Evolutionary conservation across 1,284 basidiomycete species (phyloP).

Genomic region (Boletus albobrunnescens): DNA sequence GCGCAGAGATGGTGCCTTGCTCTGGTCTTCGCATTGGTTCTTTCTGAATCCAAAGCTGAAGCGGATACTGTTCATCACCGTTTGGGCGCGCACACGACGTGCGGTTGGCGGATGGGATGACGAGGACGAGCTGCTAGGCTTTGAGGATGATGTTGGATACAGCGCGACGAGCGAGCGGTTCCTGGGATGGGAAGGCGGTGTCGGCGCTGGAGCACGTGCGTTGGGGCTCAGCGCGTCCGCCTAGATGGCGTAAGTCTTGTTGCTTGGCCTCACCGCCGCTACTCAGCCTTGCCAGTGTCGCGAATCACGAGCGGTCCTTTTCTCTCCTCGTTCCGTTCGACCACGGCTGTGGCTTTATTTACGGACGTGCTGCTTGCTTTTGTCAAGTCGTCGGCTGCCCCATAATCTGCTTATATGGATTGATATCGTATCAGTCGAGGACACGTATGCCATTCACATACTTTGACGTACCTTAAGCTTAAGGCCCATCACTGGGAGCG

Average conservation of each 20-base stretch:
- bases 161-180: slow-evolving; percentile 52
- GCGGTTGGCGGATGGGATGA: slow-evolving; percentile 53
- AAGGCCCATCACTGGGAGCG: slow-evolving; percentile 14
- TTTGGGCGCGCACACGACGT: slow-evolving; percentile 83
- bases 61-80: slow-evolving; percentile 88
- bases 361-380: not conserved
- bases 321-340: not conserved
- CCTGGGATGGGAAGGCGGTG: slow-evolving; percentile 69
- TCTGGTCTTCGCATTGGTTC: slow-evolving; percentile 98
- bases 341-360: not conserved
- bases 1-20: slow-evolving; percentile 65
- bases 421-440: slow-evolving; percentile 21
- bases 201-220: slow-evolving; percentile 71
- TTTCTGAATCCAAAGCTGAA: slow-evolving; percentile 93
- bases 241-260: slow-evolving; percentile 27
- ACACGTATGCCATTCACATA: slow-evolving; percentile 6
- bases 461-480: slow-evolving; percentile 16
- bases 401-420: slow-evolving; percentile 7
- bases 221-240: slow-evolving; percentile 49
- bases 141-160: slow-evolving; percentile 29
- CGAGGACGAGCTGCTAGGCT: slow-evolving; percentile 38
- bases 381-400: not conserved
- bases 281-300: slow-evolving; percentile 11
- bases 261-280: slow-evolving; percentile 2
- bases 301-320: not conserved